phyloP scores from a whole-genome alignment of 179 eudicot species.

The Spergularia azorica region DNA sequence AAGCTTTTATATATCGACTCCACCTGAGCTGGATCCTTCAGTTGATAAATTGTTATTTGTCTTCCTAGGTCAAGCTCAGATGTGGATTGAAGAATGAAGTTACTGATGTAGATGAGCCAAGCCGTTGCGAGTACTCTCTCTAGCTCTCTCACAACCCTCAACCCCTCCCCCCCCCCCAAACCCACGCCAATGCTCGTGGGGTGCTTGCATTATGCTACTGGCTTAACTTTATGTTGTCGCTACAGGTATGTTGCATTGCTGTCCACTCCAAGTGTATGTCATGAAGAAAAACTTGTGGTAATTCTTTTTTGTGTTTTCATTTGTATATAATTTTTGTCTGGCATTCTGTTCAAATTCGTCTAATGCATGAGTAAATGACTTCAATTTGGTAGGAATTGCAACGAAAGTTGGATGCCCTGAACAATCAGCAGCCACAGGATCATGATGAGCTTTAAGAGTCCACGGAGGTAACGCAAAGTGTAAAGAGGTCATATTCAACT shows the following conservation, averaged over 20 bases:
- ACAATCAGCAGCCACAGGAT: conserved; percentile 53
- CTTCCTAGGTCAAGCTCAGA: conserved; percentile 74
- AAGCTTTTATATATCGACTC: not conserved
- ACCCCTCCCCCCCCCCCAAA: not conserved
- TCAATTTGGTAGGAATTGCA: conserved; percentile 64
- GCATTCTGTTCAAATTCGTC: not conserved
- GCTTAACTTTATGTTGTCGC: conserved; percentile 14
- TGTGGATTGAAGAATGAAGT: conserved; percentile 91
- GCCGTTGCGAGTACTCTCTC: conserved; percentile 94
- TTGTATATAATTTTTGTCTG: conserved; percentile 2
- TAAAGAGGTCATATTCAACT: conserved; percentile 2
- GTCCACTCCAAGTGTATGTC: conserved; percentile 80
- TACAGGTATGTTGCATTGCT: conserved; percentile 82
- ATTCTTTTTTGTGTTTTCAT: not conserved
- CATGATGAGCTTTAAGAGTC: conserved; percentile 71
- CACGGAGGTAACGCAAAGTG: not conserved
- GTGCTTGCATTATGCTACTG: not conserved
- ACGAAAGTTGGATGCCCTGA: conserved; percentile 69
- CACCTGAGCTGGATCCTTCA: not conserved
- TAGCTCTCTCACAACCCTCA: conserved; percentile 3
- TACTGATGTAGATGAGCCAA: conserved; percentile 93
- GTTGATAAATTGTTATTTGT: conserved; percentile 16
- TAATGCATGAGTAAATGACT: conserved; percentile 9
- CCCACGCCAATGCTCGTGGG: not conserved
- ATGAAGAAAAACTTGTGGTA: conserved; percentile 89